A percentile compares a stretch with the other conserved stretches of the same genome.
These are phyloP conservation scores for Arthrobotrys entomopaga DNA, from an alignment of 2,329 filamentous ascomycete genomes.

Conservation along the genomic window DNA sequence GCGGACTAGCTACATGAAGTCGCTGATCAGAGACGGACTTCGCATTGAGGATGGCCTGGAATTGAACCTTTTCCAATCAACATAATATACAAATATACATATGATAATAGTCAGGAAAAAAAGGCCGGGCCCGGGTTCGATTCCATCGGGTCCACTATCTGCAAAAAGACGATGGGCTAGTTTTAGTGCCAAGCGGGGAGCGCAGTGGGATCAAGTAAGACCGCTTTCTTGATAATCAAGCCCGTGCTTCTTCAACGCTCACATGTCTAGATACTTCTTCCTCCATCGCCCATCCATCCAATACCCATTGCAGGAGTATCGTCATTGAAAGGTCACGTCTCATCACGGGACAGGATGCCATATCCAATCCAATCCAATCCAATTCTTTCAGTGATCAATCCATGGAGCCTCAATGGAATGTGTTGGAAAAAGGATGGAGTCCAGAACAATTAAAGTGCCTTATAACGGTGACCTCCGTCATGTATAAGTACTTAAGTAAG, in stretches of 20 bases:
- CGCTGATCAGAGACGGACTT: constrained; percentile 29
- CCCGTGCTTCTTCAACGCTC: too few species aligned
- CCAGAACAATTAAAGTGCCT: constrained; percentile 9
- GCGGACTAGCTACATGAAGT: neutral
- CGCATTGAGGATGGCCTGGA: neutral
- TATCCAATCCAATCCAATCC: too few species aligned
- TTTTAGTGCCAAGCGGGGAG: constrained; percentile 6
- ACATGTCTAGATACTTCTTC: too few species aligned
- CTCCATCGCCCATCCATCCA: too few species aligned
- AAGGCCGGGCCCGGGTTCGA: constrained; percentile 18
- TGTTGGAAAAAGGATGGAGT: constrained; percentile 27
- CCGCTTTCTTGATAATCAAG: constrained; percentile 1
- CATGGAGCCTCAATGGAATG: constrained; percentile 24
- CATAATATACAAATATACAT: too few species aligned
- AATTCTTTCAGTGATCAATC: too few species aligned
- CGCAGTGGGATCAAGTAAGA: constrained; percentile 11
- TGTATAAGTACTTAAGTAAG: too few species aligned
- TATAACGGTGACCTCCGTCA: too few species aligned
- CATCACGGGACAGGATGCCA: too few species aligned
- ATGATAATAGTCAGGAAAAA: constrained; percentile 16
- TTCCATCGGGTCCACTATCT: constrained; percentile 6
- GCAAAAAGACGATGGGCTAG: constrained; percentile 1
- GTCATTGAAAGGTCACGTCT: too few species aligned
- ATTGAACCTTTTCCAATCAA: neutral
- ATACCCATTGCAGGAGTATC: too few species aligned